Evolutionary conservation across 768 basidiomycete genomes (phyloP).

Genomic region (Holtermannia corniformis): DNA sequence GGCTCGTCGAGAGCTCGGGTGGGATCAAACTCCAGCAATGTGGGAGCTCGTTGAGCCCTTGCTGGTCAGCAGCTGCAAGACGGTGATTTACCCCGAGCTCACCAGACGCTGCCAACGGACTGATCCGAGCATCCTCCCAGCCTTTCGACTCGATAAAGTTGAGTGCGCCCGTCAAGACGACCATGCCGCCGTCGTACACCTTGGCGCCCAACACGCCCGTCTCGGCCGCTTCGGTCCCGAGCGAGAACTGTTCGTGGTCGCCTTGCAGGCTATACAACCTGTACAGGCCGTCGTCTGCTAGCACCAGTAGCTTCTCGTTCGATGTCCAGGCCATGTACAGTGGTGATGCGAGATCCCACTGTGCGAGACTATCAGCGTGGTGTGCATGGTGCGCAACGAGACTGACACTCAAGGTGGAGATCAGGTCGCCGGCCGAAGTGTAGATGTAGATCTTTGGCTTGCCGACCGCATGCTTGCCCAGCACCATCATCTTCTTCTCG

Average conservation of each 20-base stretch:
- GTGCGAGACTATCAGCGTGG: conserved; percentile 18
- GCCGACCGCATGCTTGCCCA: conserved; percentile 51
- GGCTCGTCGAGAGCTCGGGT: conserved; percentile 75
- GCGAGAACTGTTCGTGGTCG: conserved; percentile 73
- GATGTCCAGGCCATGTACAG: conserved; percentile 48
- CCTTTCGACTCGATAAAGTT: conserved; percentile 76
- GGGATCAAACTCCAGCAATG: conserved; percentile 80
- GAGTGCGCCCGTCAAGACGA: conserved; percentile 68
- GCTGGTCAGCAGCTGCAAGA: conserved; percentile 3
- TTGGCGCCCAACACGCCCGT: conserved; percentile 70
- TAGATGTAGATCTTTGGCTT: conserved; percentile 80
- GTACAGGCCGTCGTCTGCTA: conserved; percentile 89
- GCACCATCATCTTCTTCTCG: conserved; percentile 62
- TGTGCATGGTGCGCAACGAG: conserved; percentile 45
- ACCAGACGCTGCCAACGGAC: conserved; percentile 68
- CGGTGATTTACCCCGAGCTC: conserved; percentile 29
- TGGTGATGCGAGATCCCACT: conserved; percentile 71
- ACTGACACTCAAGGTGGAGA: conserved; percentile 45
- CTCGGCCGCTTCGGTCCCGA: conserved; percentile 73
- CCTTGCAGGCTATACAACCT: conserved; percentile 54
- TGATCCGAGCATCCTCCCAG: conserved; percentile 69
- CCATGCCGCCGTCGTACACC: conserved; percentile 76
- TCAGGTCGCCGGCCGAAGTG: conserved; percentile 67
- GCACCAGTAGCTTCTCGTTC: conserved; percentile 70
- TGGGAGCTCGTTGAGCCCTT: conserved; percentile 69